phyloP scores from a whole-genome alignment of 495 filamentous ascomycete species.

The Barbatosphaeria neglecta region DNA sequence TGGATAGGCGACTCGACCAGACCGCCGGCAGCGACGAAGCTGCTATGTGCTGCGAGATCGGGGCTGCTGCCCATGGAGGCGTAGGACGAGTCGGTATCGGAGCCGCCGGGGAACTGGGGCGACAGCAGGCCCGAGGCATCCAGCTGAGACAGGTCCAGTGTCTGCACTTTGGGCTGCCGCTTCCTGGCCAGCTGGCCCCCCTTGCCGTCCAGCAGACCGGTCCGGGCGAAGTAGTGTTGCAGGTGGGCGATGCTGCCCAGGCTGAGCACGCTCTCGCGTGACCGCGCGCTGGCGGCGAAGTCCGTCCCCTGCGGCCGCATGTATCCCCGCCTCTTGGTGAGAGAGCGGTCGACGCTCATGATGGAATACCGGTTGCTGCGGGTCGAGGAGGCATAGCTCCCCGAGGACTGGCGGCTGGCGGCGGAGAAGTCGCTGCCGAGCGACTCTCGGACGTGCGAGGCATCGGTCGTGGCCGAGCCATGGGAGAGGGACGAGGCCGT shows the following conservation, averaged over 20 bases:
- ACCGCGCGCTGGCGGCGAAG: conserved; percentile 81
- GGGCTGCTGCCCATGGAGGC: conserved; percentile 46
- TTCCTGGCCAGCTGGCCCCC: conserved; percentile 70
- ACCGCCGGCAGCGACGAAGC: conserved; percentile 17
- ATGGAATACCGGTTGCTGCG: conserved; percentile 35
- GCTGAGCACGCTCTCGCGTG: conserved; percentile 87
- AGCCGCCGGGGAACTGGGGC: conserved; percentile 19
- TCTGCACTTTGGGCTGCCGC: conserved; percentile 43
- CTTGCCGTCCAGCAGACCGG: conserved; percentile 86
- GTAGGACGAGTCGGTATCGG: conserved; percentile 43
- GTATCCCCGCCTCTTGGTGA: conserved; percentile 66
- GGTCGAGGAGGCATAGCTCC: conserved; percentile 28
- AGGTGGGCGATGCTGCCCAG: conserved; percentile 93
- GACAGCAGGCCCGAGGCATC: conserved; percentile 24
- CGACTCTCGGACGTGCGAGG: conserved; percentile 44
- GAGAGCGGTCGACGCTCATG: conserved; percentile 27
- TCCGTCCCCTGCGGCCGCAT: conserved; percentile 82
- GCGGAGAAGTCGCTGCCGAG: conserved; percentile 34
- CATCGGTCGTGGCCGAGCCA: conserved; percentile 38
- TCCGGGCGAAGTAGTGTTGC: conserved; percentile 96
- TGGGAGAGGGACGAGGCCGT: conserved; percentile 57
- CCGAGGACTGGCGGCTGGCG: conserved; percentile 41
- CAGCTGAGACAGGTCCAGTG: conserved; percentile 36
- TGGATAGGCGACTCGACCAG: conserved; percentile 49
- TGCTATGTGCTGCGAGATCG: conserved; percentile 30